phyloP scores from a whole-genome alignment of 1,284 basidiomycete genomes.

The Austroboletus novae-zelandiae region DNA sequence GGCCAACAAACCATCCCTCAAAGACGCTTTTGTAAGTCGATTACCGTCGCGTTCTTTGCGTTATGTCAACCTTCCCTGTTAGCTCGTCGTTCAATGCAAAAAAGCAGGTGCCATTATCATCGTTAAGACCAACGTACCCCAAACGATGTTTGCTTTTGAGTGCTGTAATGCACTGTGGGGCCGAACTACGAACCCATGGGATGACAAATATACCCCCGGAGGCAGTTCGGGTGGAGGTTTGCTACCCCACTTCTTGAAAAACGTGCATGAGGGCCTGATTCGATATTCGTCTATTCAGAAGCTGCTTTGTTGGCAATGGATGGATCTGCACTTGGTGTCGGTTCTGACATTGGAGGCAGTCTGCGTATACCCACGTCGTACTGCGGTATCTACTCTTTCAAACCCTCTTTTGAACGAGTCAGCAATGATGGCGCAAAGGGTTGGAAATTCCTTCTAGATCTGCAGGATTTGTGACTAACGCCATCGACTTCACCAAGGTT shows the following conservation, averaged over 20 bases:
- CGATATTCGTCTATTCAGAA: constrained; percentile 37
- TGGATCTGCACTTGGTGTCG: constrained; percentile 75
- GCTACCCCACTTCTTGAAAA: neutral
- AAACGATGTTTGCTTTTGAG: constrained; percentile 86
- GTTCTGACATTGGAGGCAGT: constrained; percentile 77
- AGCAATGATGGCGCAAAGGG: constrained; percentile 48
- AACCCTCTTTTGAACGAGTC: constrained; percentile 61
- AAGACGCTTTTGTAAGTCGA: constrained; percentile 56
- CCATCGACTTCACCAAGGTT: constrained; percentile 32
- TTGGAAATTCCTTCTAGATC: neutral
- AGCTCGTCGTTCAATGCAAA: constrained; percentile 45
- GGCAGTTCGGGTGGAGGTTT: constrained; percentile 73
- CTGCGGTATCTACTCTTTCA: constrained; percentile 80
- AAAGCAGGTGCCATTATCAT: constrained; percentile 54
- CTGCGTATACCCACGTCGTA: constrained; percentile 78
- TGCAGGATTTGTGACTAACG: constrained; percentile 1
- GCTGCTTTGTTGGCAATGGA: constrained; percentile 73
- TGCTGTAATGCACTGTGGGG: constrained; percentile 86
- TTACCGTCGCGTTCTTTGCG: neutral
- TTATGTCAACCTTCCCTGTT: neutral
- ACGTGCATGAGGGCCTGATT: neutral
- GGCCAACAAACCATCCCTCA: constrained; percentile 55
- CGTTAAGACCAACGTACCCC: constrained; percentile 77
- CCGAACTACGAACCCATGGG: constrained; percentile 70
- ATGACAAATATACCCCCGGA: constrained; percentile 62